phyloP scores from a whole-genome alignment of 352 stramenopile genomes.

The Halophytophthora batemanensis region DNA sequence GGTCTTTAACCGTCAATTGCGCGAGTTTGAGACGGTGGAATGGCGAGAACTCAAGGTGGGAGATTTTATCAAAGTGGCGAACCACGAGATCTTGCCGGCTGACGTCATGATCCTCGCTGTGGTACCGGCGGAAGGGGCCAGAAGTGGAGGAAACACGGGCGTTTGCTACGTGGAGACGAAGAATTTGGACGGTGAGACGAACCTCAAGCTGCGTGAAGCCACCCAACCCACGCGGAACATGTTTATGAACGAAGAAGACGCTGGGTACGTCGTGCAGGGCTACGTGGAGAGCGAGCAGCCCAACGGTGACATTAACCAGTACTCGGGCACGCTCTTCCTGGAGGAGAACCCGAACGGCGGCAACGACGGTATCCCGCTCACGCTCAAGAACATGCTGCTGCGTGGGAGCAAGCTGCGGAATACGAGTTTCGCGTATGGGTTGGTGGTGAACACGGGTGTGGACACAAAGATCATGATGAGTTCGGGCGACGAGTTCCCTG shows the following conservation, averaged over 20 bases:
- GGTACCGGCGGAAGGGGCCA: conserved; percentile 53
- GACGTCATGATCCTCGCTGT: conserved; percentile 82
- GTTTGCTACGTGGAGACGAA: conserved; percentile 90
- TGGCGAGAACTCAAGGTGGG: conserved; percentile 83
- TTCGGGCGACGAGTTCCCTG: conserved; percentile 73
- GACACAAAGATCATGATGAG: conserved; percentile 93
- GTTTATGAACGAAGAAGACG: conserved; percentile 67
- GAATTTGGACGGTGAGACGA: conserved; percentile 86
- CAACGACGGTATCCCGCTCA: conserved; percentile 48
- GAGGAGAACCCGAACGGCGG: conserved; percentile 43
- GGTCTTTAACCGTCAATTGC: conserved; percentile 72
- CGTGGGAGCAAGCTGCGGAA: conserved; percentile 89
- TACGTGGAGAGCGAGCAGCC: conserved; percentile 80
- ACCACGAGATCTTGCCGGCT: conserved; percentile 78
- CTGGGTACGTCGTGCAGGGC: conserved; percentile 57
- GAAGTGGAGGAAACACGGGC: conserved; percentile 60
- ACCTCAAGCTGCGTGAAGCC: conserved; percentile 81
- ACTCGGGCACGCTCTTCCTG: conserved; percentile 69
- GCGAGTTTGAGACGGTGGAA: conserved; percentile 82
- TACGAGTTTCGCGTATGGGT: conserved; percentile 83
- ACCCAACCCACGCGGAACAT: conserved; percentile 50
- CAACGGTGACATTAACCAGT: conserved; percentile 80
- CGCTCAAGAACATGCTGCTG: conserved; percentile 89
- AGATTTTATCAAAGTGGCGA: conserved; percentile 80
- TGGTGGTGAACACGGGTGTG: conserved; percentile 92